Evolutionary conservation across 768 basidiomycete species (phyloP).

Genomic region (Amanita molliuscula): DNA sequence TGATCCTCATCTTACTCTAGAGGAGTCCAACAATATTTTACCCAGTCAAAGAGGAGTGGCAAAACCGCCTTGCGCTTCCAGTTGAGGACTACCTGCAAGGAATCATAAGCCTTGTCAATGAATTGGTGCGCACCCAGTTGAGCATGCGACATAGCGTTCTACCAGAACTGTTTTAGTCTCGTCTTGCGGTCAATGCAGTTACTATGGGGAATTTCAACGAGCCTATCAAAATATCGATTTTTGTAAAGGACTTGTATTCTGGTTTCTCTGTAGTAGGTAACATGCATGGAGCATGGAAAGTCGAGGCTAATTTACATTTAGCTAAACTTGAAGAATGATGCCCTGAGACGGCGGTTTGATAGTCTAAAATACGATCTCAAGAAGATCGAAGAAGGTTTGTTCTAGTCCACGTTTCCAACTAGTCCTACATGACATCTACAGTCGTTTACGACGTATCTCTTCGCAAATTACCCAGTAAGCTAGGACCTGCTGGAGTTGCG

Average conservation of each 20-base stretch:
- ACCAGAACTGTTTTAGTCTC: constrained; percentile 38
- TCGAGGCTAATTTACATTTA: constrained; percentile 15
- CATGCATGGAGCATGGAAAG: background rate
- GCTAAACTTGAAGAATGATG: constrained; percentile 79
- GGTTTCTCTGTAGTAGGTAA: constrained; percentile 69
- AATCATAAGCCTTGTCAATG: constrained; percentile 68
- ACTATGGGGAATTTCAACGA: constrained; percentile 74
- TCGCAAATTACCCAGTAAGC: constrained; percentile 37
- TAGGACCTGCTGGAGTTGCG: background rate
- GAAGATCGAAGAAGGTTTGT: constrained; percentile 75
- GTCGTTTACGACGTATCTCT: constrained; percentile 83
- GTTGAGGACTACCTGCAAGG: constrained; percentile 80
- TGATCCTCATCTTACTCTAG: background rate
- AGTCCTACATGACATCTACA: constrained; percentile 16
- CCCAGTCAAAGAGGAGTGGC: constrained; percentile 62
- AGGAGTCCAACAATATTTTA: constrained; percentile 1
- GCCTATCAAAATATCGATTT: constrained; percentile 65
- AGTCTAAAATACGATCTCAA: constrained; percentile 81
- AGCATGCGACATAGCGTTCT: background rate
- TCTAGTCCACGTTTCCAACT: constrained; percentile 8
- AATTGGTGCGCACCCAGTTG: constrained; percentile 42
- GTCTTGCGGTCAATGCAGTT: constrained; percentile 74
- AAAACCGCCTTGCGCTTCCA: constrained; percentile 48
- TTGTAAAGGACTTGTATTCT: constrained; percentile 75
- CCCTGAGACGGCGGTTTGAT: constrained; percentile 66